Evolutionary conservation across 139 green algal species (phyloP), one percentile per base, ranked within the genome.

Genomic region (Picochlorum sp.): DNA sequence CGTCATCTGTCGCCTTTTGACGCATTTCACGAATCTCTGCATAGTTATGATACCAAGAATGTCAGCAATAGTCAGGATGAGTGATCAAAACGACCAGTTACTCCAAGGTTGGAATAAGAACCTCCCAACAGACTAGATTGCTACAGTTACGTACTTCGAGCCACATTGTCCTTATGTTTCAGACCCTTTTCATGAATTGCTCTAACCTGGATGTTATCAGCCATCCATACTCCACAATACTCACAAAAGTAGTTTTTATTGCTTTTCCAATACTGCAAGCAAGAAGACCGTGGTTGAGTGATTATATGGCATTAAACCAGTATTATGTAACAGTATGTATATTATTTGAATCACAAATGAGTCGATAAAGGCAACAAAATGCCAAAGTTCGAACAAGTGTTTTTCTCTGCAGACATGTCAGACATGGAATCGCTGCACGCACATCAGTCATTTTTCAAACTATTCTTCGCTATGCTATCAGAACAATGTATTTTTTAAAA

Each of bases 191-290:
- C 79, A 63, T 86, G 79, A 4, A 65, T 71, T 3, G 73, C 70
- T 49, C 66, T 66, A 4, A 74, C 62, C 18, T 63, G 38, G 1
- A 60, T 31, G 6, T 64, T 79, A 74, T 85, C 76, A 18, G 75
- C 66, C 63, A 85, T 73, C 79, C 79, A 85, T 58, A 79, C 74
- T 63, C 76, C 78, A 62, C 79, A 85, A 50, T 75, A 79, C 47
- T 84, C 76, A 63, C 79, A 85, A 61, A 63, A 80, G 31, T 72
- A 63, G 21, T 75, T 79, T 20, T 31, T 30, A 14, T 84, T 70
- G 21, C 41, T 74, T 9, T 72, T 68, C 70, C 47, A 54, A 13
- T 54, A 54, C 47, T 54, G 47, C 47, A 54, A 20, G 9, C 16
- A 26, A 54, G 8, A 54, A 54, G 7, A 21, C 16, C 8, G 2